Evolutionary conservation across 108 stramenopile genomes (phyloP), one percentile per base, ranked within the genome.

Genomic region (Discostella pseudostelligera): DNA sequence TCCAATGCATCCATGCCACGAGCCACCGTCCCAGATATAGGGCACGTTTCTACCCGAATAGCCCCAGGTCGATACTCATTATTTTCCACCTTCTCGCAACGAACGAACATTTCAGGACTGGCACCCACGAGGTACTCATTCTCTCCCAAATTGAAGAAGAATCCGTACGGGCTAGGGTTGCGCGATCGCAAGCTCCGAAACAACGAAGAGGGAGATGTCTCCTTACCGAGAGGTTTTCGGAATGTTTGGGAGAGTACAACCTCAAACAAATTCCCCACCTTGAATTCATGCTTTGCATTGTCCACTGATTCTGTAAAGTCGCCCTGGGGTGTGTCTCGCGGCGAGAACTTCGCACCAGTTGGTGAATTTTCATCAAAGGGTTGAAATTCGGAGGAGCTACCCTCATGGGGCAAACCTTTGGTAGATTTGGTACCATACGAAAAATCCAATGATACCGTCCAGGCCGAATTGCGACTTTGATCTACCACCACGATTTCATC

Each of bases 41-140:
- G 97, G 74, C 96, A 97, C 20, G 97, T 96, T 80, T 98, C 97
- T 1, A 98, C 97, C 35, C 97, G 84, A 51, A 98, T 59, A 10
- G 94, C 94, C 35, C 86, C 86, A 2, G 86, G 84, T 35, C 84
- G 69, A 51, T 86, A 88, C 8, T 92, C 90, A 64, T 91, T 90
- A 9, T 87, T 83, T 40, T 85, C 66, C 32, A 88, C 93, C 28
- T 84, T 76, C 75, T 97, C 96, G 62, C 95, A 96, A 37, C 97
- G 82, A 11, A 98, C 97, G 80, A 98, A 98, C 97, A 98, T 98
- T 80, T 98, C 97, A 14, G 97, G 97, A 65, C 94, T 95, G 16
- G 97, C 97, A 26, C 97, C 97, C 26, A 98, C 93, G 46, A 98
- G 78, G 65, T 96, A 98, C 81, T 98, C 97, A 61, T 94, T 85